Base-by-base conservation (phyloP, 1,284 basidiomycete genomes). In the Boletus semigastroideus region DNA sequence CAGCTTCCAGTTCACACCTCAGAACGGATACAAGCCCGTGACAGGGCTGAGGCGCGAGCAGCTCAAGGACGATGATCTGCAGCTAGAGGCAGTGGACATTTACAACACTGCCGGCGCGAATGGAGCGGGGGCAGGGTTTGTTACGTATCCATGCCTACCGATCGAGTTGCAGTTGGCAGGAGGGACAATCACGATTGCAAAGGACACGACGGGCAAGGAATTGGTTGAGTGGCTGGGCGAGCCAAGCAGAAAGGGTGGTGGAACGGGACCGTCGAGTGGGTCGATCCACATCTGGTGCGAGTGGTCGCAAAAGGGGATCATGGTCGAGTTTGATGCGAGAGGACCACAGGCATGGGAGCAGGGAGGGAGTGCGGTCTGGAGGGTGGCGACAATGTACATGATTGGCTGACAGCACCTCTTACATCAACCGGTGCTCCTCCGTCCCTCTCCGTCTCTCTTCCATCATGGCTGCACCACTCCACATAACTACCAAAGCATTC, bases 261-360 rank as follows among this genome's bases (percentile, higher is more conserved):
- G 92, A 0, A 75, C 82, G 11, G 90, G 89, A 0, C 89, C 89
- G 9, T 86, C 86, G 13, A 82, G 79, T 10, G 88, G 88, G n/a
- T 91, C 87, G 38, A 90, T 94, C 57, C 85, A 84, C 17, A 92
- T 94, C 55, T 96, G 91, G 90, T 88, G 92, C 59, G 92, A 95
- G 68, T 95, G 92, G 92, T 77, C 81, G n/a, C 77, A 73, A 53
- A 78, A 87, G 51, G 90, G 90, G 2, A 64, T 93, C 22, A 87
- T 91, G 85, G 79, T 91, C 16, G 90, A 93, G 64, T 91, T 91
- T 44, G 82, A 87, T 57, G 84, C 87, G 13, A 79, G 78, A 52
- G 90, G 90, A 2, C 84, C 87, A 4, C 83, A 88, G 55, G 90
- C 89, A 57, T 93, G 90, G 91, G 90, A 93, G 59, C 78, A 79